Percentiles rank a stretch among this genome's conserved stretches.
phyloP scores from a whole-genome alignment of 805 yeast species.

The Candida railenensis region DNA sequence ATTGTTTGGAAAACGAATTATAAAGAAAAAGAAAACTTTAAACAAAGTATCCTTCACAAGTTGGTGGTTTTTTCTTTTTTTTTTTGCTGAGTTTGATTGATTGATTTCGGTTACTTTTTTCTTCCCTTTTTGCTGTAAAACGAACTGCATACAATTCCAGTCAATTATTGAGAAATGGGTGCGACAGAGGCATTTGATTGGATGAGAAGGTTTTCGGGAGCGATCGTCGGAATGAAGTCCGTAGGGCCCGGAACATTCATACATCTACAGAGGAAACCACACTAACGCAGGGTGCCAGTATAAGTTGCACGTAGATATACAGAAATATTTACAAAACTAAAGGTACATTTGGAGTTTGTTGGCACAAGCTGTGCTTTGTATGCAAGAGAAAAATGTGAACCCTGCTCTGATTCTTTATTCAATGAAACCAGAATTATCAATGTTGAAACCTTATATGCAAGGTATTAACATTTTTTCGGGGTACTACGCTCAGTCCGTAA shows the following conservation, averaged over 20 bases:
- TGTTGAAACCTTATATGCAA: background rate
- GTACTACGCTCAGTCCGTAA: background rate
- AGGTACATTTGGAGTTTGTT: background rate
- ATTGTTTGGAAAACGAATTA: background rate
- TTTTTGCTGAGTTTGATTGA: background rate
- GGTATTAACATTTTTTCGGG: background rate
- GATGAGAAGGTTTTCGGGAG: constrained; percentile 4
- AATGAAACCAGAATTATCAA: too few relatives aligned
- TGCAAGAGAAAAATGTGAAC: too few relatives aligned
- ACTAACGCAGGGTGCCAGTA: background rate
- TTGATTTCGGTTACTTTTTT: constrained; percentile 1
- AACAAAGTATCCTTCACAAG: background rate
- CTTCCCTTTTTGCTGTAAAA: background rate
- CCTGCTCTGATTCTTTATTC: too few relatives aligned
- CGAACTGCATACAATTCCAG: background rate
- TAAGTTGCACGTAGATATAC: too few relatives aligned
- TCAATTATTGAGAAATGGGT: background rate
- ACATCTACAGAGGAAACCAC: background rate
- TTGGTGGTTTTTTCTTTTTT: background rate
- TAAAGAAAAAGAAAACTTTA: background rate
- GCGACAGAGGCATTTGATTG: constrained; percentile 2
- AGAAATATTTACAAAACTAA: too few relatives aligned
- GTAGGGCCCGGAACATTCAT: constrained; percentile 1
- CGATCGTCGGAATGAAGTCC: constrained; percentile 6
- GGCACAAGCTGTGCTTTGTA: background rate